Conservation (phyloP, 345 rosid species). For the Rhodomyrtus tomentosa region DNA sequence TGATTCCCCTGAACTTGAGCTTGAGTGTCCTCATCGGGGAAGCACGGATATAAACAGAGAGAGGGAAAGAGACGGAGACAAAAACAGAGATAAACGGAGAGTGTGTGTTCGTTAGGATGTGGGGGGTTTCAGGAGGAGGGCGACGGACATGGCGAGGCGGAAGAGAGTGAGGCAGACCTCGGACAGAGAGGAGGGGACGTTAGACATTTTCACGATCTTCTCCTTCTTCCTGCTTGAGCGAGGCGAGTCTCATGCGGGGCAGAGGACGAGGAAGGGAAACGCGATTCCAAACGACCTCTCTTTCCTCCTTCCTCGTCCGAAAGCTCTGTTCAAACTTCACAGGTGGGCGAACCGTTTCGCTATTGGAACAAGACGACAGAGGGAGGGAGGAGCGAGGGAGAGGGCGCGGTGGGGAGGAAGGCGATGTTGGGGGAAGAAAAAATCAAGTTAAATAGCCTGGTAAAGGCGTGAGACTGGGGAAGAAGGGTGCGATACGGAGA, state of each 20-base stretch:
- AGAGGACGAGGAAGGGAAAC: background rate
- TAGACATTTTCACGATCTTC: background rate
- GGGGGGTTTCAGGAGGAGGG: constrained; percentile 27
- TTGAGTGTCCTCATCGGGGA: background rate
- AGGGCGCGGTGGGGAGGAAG: background rate
- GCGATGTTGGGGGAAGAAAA: background rate
- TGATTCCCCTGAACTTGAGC: constrained; percentile 59
- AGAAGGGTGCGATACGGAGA: background rate
- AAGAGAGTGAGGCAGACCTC: constrained; percentile 3
- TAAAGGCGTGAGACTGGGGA: background rate
- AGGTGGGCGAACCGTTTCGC: background rate
- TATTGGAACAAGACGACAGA: background rate
- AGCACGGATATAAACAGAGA: background rate
- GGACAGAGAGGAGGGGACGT: constrained; percentile 7
- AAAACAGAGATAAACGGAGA: background rate
- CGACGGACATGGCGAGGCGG: constrained; percentile 35
- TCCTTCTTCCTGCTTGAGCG: background rate
- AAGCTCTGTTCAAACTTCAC: background rate
- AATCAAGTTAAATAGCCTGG: background rate
- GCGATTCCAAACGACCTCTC: background rate
- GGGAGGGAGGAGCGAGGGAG: background rate
- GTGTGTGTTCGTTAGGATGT: background rate
- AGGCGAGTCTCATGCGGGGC: background rate
- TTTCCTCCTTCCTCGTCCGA: background rate
- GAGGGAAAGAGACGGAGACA: background rate